phyloP scores from a whole-genome alignment of 169 alveolate species.

The Plasmodium knowlesi region DNA sequence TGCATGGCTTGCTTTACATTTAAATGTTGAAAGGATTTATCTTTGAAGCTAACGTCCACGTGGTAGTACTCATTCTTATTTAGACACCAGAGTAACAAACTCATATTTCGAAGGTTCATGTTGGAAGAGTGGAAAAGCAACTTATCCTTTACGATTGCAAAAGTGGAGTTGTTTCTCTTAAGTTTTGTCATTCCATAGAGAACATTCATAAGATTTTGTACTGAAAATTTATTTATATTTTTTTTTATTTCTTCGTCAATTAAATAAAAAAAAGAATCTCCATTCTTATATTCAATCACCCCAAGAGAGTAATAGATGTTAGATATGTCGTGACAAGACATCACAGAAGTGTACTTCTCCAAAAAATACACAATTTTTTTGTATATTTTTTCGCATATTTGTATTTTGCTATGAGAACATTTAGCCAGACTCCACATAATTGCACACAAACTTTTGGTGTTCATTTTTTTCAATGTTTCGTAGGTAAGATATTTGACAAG shows the following conservation, averaged over 20 bases:
- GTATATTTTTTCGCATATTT: constrained; percentile 15
- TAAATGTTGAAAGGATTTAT: constrained; percentile 34
- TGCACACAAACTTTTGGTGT: constrained; percentile 73
- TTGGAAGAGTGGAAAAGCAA: constrained; percentile 48
- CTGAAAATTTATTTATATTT: constrained; percentile 44
- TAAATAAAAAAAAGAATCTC: constrained; percentile 18
- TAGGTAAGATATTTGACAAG: constrained; percentile 30
- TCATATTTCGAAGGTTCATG: constrained; percentile 51
- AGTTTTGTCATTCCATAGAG: constrained; percentile 64
- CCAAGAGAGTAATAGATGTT: constrained; percentile 54
- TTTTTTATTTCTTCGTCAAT: constrained; percentile 54
- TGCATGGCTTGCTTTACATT: constrained; percentile 74
- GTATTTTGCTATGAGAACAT: constrained; percentile 13
- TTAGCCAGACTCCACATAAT: constrained; percentile 69
- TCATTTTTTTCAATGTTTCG: constrained; percentile 46
- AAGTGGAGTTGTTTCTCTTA: constrained; percentile 37
- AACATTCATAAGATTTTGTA: constrained; percentile 59
- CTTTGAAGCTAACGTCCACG: constrained; percentile 40
- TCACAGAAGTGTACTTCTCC: constrained; percentile 21
- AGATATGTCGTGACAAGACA: constrained; percentile 54
- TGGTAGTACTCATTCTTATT: constrained; percentile 38
- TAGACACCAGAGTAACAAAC: constrained; percentile 69
- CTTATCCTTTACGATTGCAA: constrained; percentile 45
- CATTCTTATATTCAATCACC: constrained; percentile 21
- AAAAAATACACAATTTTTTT: constrained; percentile 42